Percentiles rank a stretch among this genome's conserved stretches.
phyloP scores from a whole-genome alignment of 2,329 filamentous ascomycete genomes.

The Claviceps sorghi region DNA sequence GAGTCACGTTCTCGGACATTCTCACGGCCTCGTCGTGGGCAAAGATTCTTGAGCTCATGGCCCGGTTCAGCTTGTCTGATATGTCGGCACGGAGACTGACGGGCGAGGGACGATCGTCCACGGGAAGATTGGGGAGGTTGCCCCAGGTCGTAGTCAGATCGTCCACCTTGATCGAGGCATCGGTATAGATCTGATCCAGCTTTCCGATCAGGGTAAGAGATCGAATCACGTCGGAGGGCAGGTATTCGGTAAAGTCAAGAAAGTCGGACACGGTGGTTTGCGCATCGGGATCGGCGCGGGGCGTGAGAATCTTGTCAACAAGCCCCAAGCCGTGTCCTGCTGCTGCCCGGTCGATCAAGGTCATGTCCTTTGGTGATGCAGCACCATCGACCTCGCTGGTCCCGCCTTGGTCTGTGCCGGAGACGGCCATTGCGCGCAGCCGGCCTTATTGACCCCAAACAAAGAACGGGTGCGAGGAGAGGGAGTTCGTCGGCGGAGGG shows the following conservation, averaged over 20 bases:
- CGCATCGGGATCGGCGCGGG: conserved; percentile 49
- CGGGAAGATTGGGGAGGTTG: conserved; percentile 33
- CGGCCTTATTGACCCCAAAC: background rate
- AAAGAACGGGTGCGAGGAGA: background rate
- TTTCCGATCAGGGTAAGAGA: conserved; percentile 51
- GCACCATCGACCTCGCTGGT: conserved; percentile 11
- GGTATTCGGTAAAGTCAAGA: conserved; percentile 55
- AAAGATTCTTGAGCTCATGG: conserved; percentile 40
- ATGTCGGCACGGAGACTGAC: conserved; percentile 43
- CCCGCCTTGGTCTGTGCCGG: conserved; percentile 10
- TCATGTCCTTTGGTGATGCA: conserved; percentile 15
- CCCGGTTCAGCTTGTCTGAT: conserved; percentile 40
- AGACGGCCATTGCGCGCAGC: conserved; percentile 14
- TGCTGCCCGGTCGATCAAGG: conserved; percentile 13
- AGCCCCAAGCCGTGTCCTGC: conserved; percentile 16
- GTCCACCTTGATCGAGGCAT: conserved; percentile 40
- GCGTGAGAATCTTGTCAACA: conserved; percentile 28
- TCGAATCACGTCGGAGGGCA: conserved; percentile 50
- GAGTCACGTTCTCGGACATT: conserved; percentile 48
- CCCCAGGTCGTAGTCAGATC: conserved; percentile 44
- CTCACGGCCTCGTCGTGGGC: conserved; percentile 47
- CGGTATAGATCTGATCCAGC: conserved; percentile 44
- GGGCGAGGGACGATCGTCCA: conserved; percentile 32
- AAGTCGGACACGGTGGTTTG: conserved; percentile 58
- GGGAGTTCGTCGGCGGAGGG: background rate